Conservation (phyloP, 805 yeast species). For the Candida hungchunana region DNA sequence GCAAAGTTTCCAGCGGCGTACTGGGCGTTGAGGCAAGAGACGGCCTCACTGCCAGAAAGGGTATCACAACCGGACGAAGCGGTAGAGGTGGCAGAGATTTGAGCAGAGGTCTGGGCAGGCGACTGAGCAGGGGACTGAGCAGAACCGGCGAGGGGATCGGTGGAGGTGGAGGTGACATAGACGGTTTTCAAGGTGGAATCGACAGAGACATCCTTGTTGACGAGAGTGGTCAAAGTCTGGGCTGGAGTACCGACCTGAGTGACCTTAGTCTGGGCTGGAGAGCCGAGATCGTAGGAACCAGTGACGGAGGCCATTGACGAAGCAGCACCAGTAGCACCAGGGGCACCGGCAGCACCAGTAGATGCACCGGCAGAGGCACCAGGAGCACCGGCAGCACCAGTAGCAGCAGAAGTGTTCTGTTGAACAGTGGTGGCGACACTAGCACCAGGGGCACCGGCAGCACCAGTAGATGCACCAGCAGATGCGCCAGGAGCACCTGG, state of each 20-base stretch:
- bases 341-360: constrained; percentile 10
- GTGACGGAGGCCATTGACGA: constrained; percentile 8
- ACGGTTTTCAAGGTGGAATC: constrained; percentile 13
- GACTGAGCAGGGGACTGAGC: too few species aligned
- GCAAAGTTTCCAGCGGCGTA: constrained; percentile 39
- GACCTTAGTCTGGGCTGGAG: background rate
- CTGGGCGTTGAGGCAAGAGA: constrained; percentile 41
- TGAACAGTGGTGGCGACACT: constrained; percentile 2
- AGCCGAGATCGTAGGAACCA: constrained; percentile 7
- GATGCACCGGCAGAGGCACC: constrained; percentile 5
- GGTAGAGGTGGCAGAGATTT: constrained; percentile 6
- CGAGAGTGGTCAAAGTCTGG: constrained; percentile 1
- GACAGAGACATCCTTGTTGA: background rate
- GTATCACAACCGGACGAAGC: constrained; percentile 29
- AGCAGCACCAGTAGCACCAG: constrained; percentile 5
- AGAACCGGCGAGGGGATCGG: too few species aligned
- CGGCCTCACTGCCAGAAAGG: constrained; percentile 36
- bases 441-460: constrained; percentile 4
- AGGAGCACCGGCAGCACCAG: background rate
- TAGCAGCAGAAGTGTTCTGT: background rate
- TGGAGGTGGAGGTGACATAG: constrained; percentile 6
- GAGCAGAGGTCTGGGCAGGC: too few species aligned
- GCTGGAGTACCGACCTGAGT: background rate
- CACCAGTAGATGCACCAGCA: constrained; percentile 2
- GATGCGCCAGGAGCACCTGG: constrained; percentile 2